Evolutionary conservation across 2,329 filamentous ascomycete species (phyloP), one percentile per base, ranked within the genome.

Genomic region (Elsinoe ampelina): DNA sequence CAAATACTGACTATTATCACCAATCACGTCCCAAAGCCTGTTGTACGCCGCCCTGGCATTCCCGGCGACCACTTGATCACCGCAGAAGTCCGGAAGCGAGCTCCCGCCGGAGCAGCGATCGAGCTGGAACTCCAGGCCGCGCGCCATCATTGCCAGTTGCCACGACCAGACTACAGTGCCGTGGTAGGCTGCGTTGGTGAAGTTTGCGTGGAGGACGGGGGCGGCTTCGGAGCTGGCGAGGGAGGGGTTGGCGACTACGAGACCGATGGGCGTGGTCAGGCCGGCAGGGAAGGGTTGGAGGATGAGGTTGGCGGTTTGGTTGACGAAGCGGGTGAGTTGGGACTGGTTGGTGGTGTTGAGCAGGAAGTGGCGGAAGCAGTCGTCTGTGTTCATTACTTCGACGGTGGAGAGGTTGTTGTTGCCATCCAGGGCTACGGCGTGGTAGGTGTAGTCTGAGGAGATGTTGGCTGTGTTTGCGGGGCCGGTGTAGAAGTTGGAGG

Each of bases 101-200:
- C 30, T 54, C 41, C 64, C 55, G 2, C 47, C 51, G 8, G 66
- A 62, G 64, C 81, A 86, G 1, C 81, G 73, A 1, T 64, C 73
- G 4, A 85, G 72, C 61, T 85, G 82, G 1, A 74, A 67, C 57
- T 82, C 76, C 0, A 86, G 66, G 0, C 83, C 82, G 8, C 75
- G 75, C 0, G 79, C 82, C 78, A 85, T 83, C 76, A 85, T 83
- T 0, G 81, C 76, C 3, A 85, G 69, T 56, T 80, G 82, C 81
- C 81, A 86, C 43, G 75, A 77, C 82, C 81, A 85, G 1, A 86
- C 72, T 0, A 86, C 82, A 0, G 82, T 83, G 0, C 81, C 82
- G 57, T 85, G 82, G 61, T 83, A 86, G 0, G 77, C 79, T 2
- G 72, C 71, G n/a, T 75, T 79, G 0, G 79, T 79, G 60, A 78